Evolutionary conservation across 2,329 filamentous ascomycete genomes (phyloP), one percentile per base, ranked within the genome.

Genomic region (Colletotrichum salicis): DNA sequence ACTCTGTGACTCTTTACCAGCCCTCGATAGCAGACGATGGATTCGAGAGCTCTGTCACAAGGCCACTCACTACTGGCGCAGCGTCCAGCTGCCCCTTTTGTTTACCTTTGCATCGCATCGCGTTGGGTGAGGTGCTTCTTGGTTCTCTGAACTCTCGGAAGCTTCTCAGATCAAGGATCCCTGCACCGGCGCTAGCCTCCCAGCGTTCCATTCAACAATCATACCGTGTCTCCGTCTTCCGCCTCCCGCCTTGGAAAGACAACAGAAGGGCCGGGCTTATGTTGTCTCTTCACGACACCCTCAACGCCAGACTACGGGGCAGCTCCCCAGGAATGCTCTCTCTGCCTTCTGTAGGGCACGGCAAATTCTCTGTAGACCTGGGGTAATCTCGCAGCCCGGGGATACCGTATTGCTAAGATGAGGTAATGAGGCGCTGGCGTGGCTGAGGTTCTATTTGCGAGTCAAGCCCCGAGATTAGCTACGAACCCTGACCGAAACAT

Each of bases 391-490:
- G 58, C 33, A 48, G 19, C 33, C 59, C 58, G 29, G 22, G 51
- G 52, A 58, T 13, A 54, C 31, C 54, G 65, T 69, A 48, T 69
- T 45, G 59, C 27, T 63, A 29, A 69, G 54, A 69, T 69, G 69
- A 71, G 58, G 58, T 58, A 45, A 24, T 59, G 59, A 69, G 69
- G 69, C 66, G 60, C 37, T 64, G 70, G 13, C 54, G 65, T 70
- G 59, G 65, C 70, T 72, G 65, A 70, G 59, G 41, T 64, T 22
- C 54, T 51, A 51, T 64, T 70, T 52, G 51, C 54, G 70, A 72
- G 37, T 56, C 70, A 70, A 72, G 59, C 60, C 65, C 70, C 65
- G 65, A 60, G 27, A 70, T 72, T 72, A 37, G 55, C 24, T 37
- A 27, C 45, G 35, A 64, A 55, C 22, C 58, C 69, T 37, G 59